Evolutionary conservation across 495 filamentous ascomycete genomes (phyloP).

Genomic region (Cercophora sp.): DNA sequence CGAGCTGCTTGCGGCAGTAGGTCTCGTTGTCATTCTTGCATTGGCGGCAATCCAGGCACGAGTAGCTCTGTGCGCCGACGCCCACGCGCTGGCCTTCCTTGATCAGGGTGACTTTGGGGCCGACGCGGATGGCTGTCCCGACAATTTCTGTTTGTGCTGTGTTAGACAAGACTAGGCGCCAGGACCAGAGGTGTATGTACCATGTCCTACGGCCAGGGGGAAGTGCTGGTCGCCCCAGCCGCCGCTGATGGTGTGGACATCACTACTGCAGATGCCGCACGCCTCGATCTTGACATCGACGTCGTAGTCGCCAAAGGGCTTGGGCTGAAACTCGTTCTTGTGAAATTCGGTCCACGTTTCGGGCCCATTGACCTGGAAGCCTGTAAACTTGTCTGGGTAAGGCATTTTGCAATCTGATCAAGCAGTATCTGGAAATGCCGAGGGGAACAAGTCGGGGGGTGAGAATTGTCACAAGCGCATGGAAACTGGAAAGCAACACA

Average conservation of each 20-base stretch:
- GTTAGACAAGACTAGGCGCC: slow-evolving; percentile 3
- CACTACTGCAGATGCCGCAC: slow-evolving; percentile 57
- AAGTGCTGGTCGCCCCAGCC: slow-evolving; percentile 54
- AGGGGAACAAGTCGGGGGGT: not conserved
- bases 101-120: slow-evolving; percentile 53
- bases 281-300: slow-evolving; percentile 52
- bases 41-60: slow-evolving; percentile 52
- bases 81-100: slow-evolving; percentile 54
- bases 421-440: not conserved
- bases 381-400: slow-evolving; percentile 41
- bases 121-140: slow-evolving; percentile 49
- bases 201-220: slow-evolving; percentile 52
- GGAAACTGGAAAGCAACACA: not conserved
- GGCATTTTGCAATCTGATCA: slow-evolving; percentile 23
- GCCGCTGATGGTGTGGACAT: slow-evolving; percentile 53
- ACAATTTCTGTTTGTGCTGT: slow-evolving; percentile 37
- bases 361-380: slow-evolving; percentile 52
- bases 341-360: slow-evolving; percentile 51
- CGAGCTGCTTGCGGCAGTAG: slow-evolving; percentile 52
- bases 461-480: not conserved
- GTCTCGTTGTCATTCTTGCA: slow-evolving; percentile 59
- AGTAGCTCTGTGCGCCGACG: slow-evolving; percentile 53
- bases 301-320: slow-evolving; percentile 56
- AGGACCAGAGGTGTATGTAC: slow-evolving; percentile 20
- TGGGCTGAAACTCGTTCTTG: slow-evolving; percentile 54